phyloP scores from a whole-genome alignment of 2,329 filamentous ascomycete genomes.

The Penicillium sp. region DNA sequence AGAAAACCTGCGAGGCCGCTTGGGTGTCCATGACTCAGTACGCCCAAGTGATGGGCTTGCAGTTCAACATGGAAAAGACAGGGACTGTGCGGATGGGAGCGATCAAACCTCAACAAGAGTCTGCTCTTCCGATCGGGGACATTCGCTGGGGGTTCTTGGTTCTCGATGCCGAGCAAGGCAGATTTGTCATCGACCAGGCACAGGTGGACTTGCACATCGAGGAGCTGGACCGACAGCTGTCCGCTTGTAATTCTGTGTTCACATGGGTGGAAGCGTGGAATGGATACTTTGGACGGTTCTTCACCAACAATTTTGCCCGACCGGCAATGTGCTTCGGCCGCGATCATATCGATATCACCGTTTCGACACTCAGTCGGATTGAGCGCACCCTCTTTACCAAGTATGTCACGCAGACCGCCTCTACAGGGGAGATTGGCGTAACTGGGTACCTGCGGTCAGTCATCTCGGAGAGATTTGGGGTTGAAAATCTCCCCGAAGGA shows the following conservation, averaged over 20 bases:
- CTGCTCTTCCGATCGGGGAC: slow-evolving; percentile 45
- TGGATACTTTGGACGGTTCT: slow-evolving; percentile 52
- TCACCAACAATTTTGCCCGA: slow-evolving; percentile 53
- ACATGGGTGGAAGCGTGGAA: slow-evolving; percentile 58
- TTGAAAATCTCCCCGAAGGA: slow-evolving; percentile 44
- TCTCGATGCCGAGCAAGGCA: slow-evolving; percentile 48
- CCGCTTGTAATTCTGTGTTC: slow-evolving; percentile 51
- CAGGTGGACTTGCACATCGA: slow-evolving; percentile 55
- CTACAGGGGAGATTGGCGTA: slow-evolving; percentile 36
- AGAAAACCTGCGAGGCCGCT: slow-evolving; percentile 48
- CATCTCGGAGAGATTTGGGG: slow-evolving; percentile 49
- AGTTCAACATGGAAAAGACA: slow-evolving; percentile 55
- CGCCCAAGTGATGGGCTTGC: slow-evolving; percentile 49
- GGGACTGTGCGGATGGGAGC: slow-evolving; percentile 44
- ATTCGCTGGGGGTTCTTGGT: slow-evolving; percentile 57
- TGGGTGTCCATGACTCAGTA: slow-evolving; percentile 57
- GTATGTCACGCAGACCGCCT: neutral
- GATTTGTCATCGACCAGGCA: slow-evolving; percentile 54
- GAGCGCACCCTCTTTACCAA: slow-evolving; percentile 47
- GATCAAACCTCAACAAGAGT: slow-evolving; percentile 3
- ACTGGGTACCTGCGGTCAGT: slow-evolving; percentile 51
- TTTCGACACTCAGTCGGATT: slow-evolving; percentile 48
- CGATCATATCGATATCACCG: slow-evolving; percentile 51
- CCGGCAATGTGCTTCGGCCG: slow-evolving; percentile 51
- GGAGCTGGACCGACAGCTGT: slow-evolving; percentile 55